phyloP scores from a whole-genome alignment of 2,329 filamentous ascomycete species.

The Fusarium tricinctum region DNA sequence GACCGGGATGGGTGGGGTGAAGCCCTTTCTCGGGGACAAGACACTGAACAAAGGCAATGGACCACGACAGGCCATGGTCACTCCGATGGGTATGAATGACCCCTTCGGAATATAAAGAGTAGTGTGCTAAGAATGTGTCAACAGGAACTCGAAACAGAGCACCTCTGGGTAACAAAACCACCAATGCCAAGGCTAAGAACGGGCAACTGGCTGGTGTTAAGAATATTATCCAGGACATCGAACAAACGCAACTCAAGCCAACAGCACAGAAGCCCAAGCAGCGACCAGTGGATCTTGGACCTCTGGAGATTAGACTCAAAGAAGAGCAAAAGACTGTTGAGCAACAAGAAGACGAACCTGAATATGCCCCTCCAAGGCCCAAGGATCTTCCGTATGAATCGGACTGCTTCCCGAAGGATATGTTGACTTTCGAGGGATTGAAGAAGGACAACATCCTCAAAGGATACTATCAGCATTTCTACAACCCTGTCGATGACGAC shows the following conservation, averaged over 20 bases:
- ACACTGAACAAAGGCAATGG: conserved; percentile 63
- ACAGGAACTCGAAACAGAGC: conserved; percentile 73
- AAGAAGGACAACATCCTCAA: conserved; percentile 71
- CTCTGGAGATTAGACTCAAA: conserved; percentile 74
- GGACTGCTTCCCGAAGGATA: conserved; percentile 73
- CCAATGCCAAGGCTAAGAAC: conserved; percentile 85
- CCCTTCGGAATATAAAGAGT: background rate
- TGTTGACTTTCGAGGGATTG: conserved; percentile 69
- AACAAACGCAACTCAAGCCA: conserved; percentile 73
- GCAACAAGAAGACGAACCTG: conserved; percentile 75
- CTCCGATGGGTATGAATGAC: conserved; percentile 78
- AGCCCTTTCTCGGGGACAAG: conserved; percentile 70
- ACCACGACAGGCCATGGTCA: conserved; percentile 74
- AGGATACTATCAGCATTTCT: conserved; percentile 73
- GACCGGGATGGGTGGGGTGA: conserved; percentile 63
- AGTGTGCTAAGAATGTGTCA: conserved; percentile 20
- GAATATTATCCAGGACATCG: conserved; percentile 68
- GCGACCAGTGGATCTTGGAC: conserved; percentile 64
- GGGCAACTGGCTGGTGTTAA: conserved; percentile 77
- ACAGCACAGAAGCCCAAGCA: conserved; percentile 73
- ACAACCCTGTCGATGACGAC: conserved; percentile 75
- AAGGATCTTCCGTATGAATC: conserved; percentile 77
- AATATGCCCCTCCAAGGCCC: conserved; percentile 87
- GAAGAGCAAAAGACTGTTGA: conserved; percentile 62
- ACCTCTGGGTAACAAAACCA: conserved; percentile 93